phyloP scores from a whole-genome alignment of 139 green algal genomes.

The Micractinium sp. region DNA sequence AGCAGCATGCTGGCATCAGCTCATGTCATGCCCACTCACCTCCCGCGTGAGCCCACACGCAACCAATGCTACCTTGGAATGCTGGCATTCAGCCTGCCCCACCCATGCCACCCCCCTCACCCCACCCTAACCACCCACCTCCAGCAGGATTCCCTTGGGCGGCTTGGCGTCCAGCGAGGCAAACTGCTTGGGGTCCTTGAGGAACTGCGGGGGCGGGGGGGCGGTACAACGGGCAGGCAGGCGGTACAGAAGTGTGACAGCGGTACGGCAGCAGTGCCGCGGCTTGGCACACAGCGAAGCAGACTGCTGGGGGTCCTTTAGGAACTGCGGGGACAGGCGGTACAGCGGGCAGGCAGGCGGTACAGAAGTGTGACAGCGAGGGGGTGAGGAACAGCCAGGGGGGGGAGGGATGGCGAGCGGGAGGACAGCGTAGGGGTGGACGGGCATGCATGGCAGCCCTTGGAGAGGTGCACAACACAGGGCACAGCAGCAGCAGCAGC shows the following conservation, averaged over 20 bases:
- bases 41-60: not conserved
- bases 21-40: not conserved
- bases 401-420: too few species aligned
- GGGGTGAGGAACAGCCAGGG: too few species aligned
- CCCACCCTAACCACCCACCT: not conserved
- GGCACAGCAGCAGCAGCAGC: too few species aligned
- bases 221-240: not conserved
- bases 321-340: conserved; percentile 57
- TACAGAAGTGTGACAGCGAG: not conserved
- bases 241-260: not conserved
- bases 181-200: conserved; percentile 91
- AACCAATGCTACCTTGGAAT: not conserved
- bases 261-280: too few species aligned
- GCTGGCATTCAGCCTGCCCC: not conserved
- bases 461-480: too few species aligned
- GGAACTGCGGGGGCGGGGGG: conserved; percentile 57
- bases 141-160: conserved; percentile 96
- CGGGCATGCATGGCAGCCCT: too few species aligned
- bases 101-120: not conserved
- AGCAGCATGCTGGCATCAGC: too few species aligned
- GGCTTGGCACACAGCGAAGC: not conserved
- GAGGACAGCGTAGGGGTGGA: too few species aligned
- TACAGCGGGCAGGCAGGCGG: too few species aligned
- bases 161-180: conserved; percentile 81
- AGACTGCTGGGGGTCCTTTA: conserved; percentile 84